Conservation (phyloP, 2,329 filamentous ascomycete genomes). For the Xylaria sp. region DNA sequence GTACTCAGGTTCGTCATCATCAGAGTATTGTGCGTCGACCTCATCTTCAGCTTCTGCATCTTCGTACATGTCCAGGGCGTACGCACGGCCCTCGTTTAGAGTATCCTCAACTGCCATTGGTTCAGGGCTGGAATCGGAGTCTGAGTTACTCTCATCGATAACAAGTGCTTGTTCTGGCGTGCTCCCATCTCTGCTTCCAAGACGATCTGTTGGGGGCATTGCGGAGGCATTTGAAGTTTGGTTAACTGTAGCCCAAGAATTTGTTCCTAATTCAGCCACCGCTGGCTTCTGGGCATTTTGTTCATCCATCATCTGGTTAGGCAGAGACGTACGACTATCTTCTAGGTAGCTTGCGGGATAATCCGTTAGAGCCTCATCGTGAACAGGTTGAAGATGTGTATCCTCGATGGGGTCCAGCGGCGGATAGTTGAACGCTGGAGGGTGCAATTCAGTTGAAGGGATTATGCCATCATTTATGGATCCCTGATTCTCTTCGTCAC, state of each 20-base stretch:
- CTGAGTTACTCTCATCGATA: conserved; percentile 47
- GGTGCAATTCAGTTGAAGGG: background rate
- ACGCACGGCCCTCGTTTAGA: conserved; percentile 30
- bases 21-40: conserved; percentile 43
- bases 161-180: conserved; percentile 45
- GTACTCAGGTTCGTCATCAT: conserved; percentile 47
- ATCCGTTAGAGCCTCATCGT: conserved; percentile 33
- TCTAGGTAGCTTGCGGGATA: conserved; percentile 44
- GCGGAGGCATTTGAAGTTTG: conserved; percentile 31
- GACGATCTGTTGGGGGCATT: conserved; percentile 31
- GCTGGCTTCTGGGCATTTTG: conserved; percentile 14
- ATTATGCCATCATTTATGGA: conserved; percentile 1
- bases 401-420: conserved; percentile 37
- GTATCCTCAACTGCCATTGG: conserved; percentile 37
- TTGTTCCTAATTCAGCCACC: conserved; percentile 23
- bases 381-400: conserved; percentile 12
- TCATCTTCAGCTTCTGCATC: conserved; percentile 44
- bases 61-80: conserved; percentile 40
- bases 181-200: conserved; percentile 37
- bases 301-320: conserved; percentile 25
- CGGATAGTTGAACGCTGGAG: conserved; percentile 35
- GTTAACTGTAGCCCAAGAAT: conserved; percentile 46
- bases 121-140: conserved; percentile 37
- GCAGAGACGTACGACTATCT: conserved; percentile 19
- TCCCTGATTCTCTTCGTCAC: background rate